phyloP scores from a whole-genome alignment of 371 early-diverging fungal genomes.

The Dichotomocladium elegans region DNA sequence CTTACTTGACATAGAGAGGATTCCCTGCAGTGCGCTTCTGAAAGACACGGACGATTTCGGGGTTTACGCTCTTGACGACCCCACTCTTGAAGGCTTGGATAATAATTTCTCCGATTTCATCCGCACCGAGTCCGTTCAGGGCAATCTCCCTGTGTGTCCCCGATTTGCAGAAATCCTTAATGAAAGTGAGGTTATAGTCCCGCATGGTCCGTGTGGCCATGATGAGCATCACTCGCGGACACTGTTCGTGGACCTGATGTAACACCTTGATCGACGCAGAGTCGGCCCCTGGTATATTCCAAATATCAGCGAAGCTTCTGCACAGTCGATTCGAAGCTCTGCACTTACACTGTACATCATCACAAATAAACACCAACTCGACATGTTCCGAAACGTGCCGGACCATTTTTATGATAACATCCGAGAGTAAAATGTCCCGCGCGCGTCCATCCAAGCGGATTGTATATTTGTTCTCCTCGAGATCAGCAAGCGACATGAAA shows the following conservation, averaged over 20 bases:
- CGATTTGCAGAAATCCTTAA: conserved; percentile 21
- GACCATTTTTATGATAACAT: conserved; percentile 33
- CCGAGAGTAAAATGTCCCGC: conserved; percentile 34
- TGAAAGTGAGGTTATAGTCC: conserved; percentile 36
- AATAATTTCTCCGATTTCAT: conserved; percentile 46
- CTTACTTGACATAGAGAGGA: conserved; percentile 47
- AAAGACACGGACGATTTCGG: conserved; percentile 38
- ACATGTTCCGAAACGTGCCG: conserved; percentile 35
- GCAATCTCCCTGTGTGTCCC: conserved; percentile 30
- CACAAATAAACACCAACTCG: conserved; percentile 38
- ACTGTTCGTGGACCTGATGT: conserved; percentile 38
- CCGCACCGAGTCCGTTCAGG: conserved; percentile 38
- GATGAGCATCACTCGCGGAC: conserved; percentile 34
- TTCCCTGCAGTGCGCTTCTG: conserved; percentile 49
- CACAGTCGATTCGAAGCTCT: too few relatives aligned
- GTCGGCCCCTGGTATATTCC: conserved; percentile 47
- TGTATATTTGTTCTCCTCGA: conserved; percentile 27
- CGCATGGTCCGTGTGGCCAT: conserved; percentile 41
- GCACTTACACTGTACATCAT: conserved; percentile 49
- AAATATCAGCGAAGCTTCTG: too few relatives aligned
- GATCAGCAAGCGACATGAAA: conserved; percentile 26
- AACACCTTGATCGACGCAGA: conserved; percentile 31
- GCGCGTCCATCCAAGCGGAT: conserved; percentile 18
- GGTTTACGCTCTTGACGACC: conserved; percentile 39
- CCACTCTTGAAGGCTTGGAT: conserved; percentile 33